A percentile compares a stretch with the other conserved stretches of the same genome.
phyloP scores from a whole-genome alignment of 441 rosid species.

The Adansonia grandidieri region DNA sequence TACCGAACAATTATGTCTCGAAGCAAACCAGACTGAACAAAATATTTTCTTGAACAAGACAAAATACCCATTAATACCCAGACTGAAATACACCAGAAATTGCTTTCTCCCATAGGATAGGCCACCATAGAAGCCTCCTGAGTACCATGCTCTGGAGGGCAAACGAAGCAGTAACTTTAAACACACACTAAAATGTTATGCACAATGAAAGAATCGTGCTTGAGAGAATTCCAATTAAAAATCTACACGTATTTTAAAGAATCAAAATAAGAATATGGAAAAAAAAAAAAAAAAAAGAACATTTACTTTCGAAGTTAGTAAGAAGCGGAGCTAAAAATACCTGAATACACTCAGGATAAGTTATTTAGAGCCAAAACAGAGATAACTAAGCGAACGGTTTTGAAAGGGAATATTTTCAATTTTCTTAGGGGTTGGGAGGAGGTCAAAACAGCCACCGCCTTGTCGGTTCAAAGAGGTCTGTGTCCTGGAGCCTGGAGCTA shows the following conservation, averaged over 20 bases:
- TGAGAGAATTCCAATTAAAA: too few relatives aligned
- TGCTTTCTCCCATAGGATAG: not conserved
- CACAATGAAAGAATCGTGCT: not conserved
- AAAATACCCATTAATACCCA: slow-evolving; percentile 37
- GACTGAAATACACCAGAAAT: not conserved
- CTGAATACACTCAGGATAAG: not conserved
- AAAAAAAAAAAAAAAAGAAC: not conserved
- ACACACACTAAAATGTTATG: not conserved
- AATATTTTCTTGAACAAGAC: slow-evolving; percentile 25
- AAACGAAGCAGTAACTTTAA: not conserved
- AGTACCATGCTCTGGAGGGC: not conserved
- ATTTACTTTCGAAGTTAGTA: too few relatives aligned
- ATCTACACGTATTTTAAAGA: not conserved
- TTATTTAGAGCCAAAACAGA: not conserved
- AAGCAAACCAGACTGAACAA: slow-evolving; percentile 27
- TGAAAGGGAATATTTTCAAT: not conserved
- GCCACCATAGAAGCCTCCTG: not conserved
- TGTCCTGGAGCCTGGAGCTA: too few relatives aligned
- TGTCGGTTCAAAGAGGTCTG: not conserved
- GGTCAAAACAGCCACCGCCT: not conserved
- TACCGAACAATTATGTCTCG: not conserved
- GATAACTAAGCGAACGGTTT: not conserved
- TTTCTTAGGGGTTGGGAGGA: not conserved
- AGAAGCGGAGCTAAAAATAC: not conserved
- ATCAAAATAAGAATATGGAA: not conserved